Conservation (phyloP, 2,329 filamentous ascomycete genomes). For the Claviceps arundinis region DNA sequence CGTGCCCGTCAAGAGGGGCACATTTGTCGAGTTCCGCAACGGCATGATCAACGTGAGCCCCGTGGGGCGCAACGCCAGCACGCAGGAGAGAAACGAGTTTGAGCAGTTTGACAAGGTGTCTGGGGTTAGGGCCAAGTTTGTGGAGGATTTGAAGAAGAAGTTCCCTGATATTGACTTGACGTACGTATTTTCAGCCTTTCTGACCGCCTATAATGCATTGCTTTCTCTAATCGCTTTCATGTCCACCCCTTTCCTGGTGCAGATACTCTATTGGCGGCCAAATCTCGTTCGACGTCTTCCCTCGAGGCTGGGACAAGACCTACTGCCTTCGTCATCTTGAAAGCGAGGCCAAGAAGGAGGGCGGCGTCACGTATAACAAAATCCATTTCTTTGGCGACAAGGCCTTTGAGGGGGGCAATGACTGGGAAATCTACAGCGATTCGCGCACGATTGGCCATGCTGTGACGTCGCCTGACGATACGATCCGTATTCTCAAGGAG, state of each 20-base stretch:
- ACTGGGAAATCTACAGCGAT: slow-evolving; percentile 87
- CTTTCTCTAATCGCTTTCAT: background rate
- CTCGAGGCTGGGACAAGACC: slow-evolving; percentile 94
- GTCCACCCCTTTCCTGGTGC: background rate
- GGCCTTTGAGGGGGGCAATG: slow-evolving; percentile 80
- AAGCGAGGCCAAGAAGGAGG: slow-evolving; percentile 56
- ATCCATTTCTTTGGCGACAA: slow-evolving; percentile 99
- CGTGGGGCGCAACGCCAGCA: slow-evolving; percentile 73
- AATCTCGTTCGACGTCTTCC: slow-evolving; percentile 98
- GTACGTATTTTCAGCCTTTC: slow-evolving; percentile 23
- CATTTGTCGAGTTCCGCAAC: slow-evolving; percentile 80
- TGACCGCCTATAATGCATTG: background rate
- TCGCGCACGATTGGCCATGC: slow-evolving; percentile 71
- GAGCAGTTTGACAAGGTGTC: slow-evolving; percentile 68
- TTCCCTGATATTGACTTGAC: slow-evolving; percentile 78
- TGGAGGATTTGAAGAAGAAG: slow-evolving; percentile 61
- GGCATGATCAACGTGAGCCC: slow-evolving; percentile 84
- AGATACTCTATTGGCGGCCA: slow-evolving; percentile 92
- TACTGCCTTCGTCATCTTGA: slow-evolving; percentile 87
- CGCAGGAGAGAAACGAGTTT: slow-evolving; percentile 69
- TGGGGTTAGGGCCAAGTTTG: slow-evolving; percentile 63
- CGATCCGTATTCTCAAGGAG: slow-evolving; percentile 65
- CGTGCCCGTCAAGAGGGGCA: slow-evolving; percentile 70
- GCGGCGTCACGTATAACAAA: slow-evolving; percentile 65
- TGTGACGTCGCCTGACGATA: slow-evolving; percentile 72